Conservation (phyloP, 2,329 filamentous ascomycete species). For the Botrytis hyacinthi region DNA sequence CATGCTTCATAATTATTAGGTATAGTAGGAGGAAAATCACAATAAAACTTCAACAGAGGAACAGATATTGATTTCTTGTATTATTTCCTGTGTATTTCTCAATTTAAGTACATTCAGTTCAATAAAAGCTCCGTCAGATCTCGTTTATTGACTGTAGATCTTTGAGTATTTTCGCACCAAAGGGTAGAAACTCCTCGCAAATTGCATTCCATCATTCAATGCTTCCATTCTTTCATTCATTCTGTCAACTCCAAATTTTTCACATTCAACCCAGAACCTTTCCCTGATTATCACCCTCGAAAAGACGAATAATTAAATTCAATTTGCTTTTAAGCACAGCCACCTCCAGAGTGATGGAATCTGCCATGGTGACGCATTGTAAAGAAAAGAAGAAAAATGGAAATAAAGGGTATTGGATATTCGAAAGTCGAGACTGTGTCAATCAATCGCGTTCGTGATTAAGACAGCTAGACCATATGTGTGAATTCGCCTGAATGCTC, state of each 20-base stretch:
- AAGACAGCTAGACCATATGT: constrained; percentile 21
- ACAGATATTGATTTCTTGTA: background rate
- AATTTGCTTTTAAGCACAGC: background rate
- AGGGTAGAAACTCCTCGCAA: background rate
- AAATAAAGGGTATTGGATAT: background rate
- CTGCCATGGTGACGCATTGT: background rate
- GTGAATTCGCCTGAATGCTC: constrained; percentile 30
- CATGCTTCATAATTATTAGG: background rate
- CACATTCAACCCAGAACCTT: background rate
- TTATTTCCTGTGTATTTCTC: background rate
- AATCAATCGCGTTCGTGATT: background rate
- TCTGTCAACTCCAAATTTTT: background rate
- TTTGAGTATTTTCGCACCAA: background rate
- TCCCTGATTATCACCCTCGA: background rate
- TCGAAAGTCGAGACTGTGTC: background rate
- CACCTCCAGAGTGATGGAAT: background rate
- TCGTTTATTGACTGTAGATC: background rate
- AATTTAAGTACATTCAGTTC: background rate
- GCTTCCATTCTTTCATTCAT: background rate
- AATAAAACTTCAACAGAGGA: background rate
- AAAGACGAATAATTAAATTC: background rate
- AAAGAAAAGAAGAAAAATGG: too few species aligned
- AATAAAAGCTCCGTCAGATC: background rate
- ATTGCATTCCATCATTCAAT: background rate
- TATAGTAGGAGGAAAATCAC: background rate